These are phyloP conservation scores for Corinectria fuckeliana DNA, from an alignment of 2,329 filamentous ascomycete genomes.

Conservation along the genomic window DNA sequence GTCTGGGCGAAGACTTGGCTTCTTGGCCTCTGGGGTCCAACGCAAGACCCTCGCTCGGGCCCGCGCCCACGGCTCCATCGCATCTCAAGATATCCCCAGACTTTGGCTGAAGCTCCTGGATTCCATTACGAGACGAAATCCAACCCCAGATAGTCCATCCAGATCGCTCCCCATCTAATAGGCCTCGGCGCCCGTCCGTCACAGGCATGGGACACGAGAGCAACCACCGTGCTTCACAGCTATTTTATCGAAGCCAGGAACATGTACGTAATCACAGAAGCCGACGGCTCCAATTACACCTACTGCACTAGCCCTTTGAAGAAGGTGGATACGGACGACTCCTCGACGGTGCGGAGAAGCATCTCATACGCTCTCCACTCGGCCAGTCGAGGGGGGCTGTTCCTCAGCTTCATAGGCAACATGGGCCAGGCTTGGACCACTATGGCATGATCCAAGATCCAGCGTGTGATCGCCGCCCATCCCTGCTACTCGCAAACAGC, in stretches of 20 bases:
- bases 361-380: conserved; percentile 3
- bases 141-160: conserved; percentile 16
- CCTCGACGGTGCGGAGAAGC: conserved; percentile 13
- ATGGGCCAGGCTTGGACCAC: too few relatives aligned
- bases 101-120: conserved; percentile 7
- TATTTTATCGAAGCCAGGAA: background rate
- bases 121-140: conserved; percentile 21
- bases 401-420: background rate
- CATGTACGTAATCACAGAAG: background rate
- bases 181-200: background rate
- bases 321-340: conserved; percentile 9
- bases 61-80: conserved; percentile 10
- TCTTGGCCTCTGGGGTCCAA: conserved; percentile 11
- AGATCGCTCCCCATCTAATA: background rate
- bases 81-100: conserved; percentile 21
- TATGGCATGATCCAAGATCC: conserved; percentile 3
- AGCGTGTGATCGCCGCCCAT: conserved; percentile 15
- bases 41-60: conserved; percentile 4
- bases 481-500: conserved; percentile 3
- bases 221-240: background rate
- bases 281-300: conserved; percentile 6
- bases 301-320: conserved; percentile 6
- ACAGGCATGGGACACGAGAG: background rate
- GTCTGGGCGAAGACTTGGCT: background rate
- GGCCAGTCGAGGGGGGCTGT: background rate